Evolutionary conservation across 208 protist genomes (phyloP).

Genomic region (Phytomonas sp.): DNA sequence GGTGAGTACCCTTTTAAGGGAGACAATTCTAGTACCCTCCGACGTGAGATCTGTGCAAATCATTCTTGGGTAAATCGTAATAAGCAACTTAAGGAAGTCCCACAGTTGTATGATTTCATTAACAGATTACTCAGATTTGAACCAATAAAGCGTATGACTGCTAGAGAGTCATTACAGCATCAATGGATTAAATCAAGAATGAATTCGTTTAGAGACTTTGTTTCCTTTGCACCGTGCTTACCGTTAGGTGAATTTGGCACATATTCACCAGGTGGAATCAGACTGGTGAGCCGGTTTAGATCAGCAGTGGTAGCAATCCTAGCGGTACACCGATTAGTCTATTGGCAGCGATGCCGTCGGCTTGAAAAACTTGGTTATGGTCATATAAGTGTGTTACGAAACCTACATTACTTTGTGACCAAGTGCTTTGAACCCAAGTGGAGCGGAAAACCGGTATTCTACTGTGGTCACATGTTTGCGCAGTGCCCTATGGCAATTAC

Average conservation of each 20-base stretch:
- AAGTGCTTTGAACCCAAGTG: constrained; percentile 32
- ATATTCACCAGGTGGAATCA: neutral
- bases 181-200: constrained; percentile 55
- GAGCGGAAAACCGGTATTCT: constrained; percentile 15
- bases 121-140: constrained; percentile 58
- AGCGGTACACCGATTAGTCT: constrained; percentile 52
- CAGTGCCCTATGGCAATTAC: constrained; percentile 35
- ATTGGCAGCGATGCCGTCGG: constrained; percentile 38
- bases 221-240: neutral
- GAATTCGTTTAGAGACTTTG: constrained; percentile 3
- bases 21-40: constrained; percentile 24
- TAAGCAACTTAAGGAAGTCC: constrained; percentile 20
- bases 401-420: constrained; percentile 60
- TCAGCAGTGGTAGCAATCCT: constrained; percentile 43
- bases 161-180: constrained; percentile 76
- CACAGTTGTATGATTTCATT: constrained; percentile 70
- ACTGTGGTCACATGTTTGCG: constrained; percentile 66
- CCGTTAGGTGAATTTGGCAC: constrained; percentile 1
- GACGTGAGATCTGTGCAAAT: constrained; percentile 28
- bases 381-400: constrained; percentile 29
- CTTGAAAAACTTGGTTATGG: constrained; percentile 41
- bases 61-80: constrained; percentile 10
- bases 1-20: constrained; percentile 78
- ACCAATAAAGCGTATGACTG: constrained; percentile 65
- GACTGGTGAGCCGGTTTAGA: constrained; percentile 28